These are phyloP conservation scores for Crithidia brevicula DNA, from an alignment of 208 protist species.

Conservation along the genomic window DNA sequence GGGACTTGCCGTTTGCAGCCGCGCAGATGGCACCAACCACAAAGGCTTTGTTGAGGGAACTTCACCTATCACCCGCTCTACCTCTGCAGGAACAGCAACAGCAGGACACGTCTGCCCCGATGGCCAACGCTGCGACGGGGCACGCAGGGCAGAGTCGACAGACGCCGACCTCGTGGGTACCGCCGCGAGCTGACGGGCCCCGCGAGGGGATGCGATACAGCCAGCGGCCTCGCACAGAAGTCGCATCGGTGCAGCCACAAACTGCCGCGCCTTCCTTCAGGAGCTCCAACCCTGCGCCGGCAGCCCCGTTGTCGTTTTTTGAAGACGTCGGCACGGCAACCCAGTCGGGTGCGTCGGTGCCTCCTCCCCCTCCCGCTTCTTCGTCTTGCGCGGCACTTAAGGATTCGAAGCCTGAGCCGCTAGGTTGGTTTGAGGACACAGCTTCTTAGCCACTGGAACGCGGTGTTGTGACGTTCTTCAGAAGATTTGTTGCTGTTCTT, in stretches of 20 bases:
- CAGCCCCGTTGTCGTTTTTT: slow-evolving; percentile 20
- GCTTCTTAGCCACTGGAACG: background rate
- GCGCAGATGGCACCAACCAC: slow-evolving; percentile 39
- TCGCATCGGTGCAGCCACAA: background rate
- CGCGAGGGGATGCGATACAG: background rate
- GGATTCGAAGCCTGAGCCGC: background rate
- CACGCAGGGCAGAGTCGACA: background rate
- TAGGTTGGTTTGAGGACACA: slow-evolving; percentile 35
- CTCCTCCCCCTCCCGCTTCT: background rate
- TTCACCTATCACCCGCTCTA: slow-evolving; percentile 43
- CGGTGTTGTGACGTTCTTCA: background rate
- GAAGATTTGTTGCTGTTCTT: no score
- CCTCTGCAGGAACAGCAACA: slow-evolving; percentile 43
- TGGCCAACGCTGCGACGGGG: no score
- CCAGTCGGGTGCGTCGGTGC: background rate
- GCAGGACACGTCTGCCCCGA: background rate
- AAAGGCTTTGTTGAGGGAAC: slow-evolving; percentile 32
- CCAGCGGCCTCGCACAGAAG: slow-evolving; percentile 23
- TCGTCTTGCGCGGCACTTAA: background rate
- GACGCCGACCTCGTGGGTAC: background rate
- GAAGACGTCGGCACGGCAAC: slow-evolving; percentile 15
- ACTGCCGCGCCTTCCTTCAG: background rate
- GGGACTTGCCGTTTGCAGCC: background rate
- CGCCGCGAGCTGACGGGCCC: background rate
- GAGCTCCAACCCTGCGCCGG: background rate